phyloP scores from a whole-genome alignment of 148 eudicot species.

The Chenopodium album region DNA sequence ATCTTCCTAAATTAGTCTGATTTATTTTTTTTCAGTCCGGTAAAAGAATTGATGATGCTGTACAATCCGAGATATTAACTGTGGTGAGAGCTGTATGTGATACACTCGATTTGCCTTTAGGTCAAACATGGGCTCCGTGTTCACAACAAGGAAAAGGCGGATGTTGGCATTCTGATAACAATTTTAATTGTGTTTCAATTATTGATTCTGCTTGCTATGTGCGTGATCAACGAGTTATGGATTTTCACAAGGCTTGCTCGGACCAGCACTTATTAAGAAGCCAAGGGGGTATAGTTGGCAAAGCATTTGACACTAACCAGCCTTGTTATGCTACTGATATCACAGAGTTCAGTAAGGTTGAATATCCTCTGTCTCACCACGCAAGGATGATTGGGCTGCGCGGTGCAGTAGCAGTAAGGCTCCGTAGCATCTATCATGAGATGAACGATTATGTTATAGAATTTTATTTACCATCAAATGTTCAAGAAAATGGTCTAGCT shows the following conservation, averaged over 20 bases:
- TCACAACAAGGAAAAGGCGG: slow-evolving; percentile 44
- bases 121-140: slow-evolving; percentile 75
- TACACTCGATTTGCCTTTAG: slow-evolving; percentile 55
- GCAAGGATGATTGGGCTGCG: slow-evolving; percentile 61
- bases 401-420: slow-evolving; percentile 65
- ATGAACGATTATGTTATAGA: slow-evolving; percentile 61
- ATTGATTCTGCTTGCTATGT: slow-evolving; percentile 72
- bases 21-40: slow-evolving; percentile 39
- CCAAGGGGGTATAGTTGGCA: slow-evolving; percentile 68
- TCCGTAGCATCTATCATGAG: slow-evolving; percentile 42
- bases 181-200: slow-evolving; percentile 52
- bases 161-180: slow-evolving; percentile 43
- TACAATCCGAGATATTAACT: slow-evolving; percentile 38
- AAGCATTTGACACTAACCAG: slow-evolving; percentile 65
- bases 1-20: too few relatives aligned
- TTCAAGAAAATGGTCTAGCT: slow-evolving; percentile 39
- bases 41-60: slow-evolving; percentile 36
- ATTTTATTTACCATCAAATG: slow-evolving; percentile 62
- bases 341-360: slow-evolving; percentile 56
- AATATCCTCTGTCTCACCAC: slow-evolving; percentile 77
- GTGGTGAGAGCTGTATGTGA: slow-evolving; percentile 50
- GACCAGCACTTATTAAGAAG: slow-evolving; percentile 62
- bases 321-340: slow-evolving; percentile 67
- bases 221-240: slow-evolving; percentile 49
- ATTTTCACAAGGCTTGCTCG: slow-evolving; percentile 76